Conservation (phyloP, 768 basidiomycete genomes). For the Peribolospora baueri region DNA sequence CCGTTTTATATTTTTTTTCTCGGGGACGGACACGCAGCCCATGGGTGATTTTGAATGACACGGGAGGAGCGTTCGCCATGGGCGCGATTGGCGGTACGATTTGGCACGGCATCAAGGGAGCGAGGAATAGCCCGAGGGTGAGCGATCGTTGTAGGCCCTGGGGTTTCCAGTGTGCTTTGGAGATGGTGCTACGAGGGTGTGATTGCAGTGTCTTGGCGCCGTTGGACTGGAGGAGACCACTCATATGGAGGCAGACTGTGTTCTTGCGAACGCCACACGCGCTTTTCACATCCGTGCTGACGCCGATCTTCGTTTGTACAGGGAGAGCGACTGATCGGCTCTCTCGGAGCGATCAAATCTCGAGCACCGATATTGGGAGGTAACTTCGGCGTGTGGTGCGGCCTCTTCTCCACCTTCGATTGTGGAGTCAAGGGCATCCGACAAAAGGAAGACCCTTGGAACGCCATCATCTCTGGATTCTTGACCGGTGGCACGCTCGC, state of each 20-base stretch:
- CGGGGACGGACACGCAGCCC: constrained; percentile 32
- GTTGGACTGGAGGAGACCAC: neutral
- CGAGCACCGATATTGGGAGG: constrained; percentile 94
- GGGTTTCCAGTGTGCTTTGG: neutral
- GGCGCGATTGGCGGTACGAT: constrained; percentile 92
- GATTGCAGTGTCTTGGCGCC: neutral
- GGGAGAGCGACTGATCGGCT: constrained; percentile 86
- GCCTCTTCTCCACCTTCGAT: constrained; percentile 96
- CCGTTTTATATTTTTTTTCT: constrained; percentile 3
- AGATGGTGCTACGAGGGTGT: neutral
- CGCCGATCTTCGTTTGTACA: constrained; percentile 16
- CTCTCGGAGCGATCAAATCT: constrained; percentile 88
- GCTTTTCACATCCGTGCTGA: neutral
- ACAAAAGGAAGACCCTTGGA: constrained; percentile 39
- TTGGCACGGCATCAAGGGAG: constrained; percentile 97
- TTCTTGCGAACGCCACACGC: too few species aligned
- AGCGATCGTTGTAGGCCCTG: constrained; percentile 13
- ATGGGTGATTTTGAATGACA: constrained; percentile 96
- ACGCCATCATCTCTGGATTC: constrained; percentile 93
- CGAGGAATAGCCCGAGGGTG: constrained; percentile 82
- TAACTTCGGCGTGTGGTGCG: constrained; percentile 40
- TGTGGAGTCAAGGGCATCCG: constrained; percentile 57
- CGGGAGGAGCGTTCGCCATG: constrained; percentile 93
- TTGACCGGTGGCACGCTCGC: constrained; percentile 94
- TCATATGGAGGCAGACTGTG: neutral